phyloP scores from a whole-genome alignment of 2,329 filamentous ascomycete species.

The Aspergillus clavatus region DNA sequence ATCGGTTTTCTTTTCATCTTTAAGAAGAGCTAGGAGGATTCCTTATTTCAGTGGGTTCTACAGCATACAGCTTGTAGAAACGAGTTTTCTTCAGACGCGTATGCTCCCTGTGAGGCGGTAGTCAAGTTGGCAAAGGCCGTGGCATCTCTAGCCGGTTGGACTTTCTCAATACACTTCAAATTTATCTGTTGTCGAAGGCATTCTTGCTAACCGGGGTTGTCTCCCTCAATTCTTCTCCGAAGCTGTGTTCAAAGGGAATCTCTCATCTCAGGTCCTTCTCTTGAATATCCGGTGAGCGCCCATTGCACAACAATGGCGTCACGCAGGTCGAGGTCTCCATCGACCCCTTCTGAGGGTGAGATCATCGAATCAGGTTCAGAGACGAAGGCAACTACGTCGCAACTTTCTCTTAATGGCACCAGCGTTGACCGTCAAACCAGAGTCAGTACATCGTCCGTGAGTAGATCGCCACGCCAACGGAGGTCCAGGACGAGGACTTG shows the following conservation, averaged over 20 bases:
- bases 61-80: background rate
- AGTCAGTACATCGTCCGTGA: slow-evolving; percentile 55
- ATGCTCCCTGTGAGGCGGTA: slow-evolving; percentile 12
- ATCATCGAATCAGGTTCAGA: slow-evolving; percentile 69
- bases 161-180: slow-evolving; percentile 35
- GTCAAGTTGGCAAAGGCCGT: slow-evolving; percentile 22
- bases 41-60: background rate
- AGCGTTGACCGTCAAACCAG: slow-evolving; percentile 91
- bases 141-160: slow-evolving; percentile 40
- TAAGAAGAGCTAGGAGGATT: background rate
- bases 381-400: slow-evolving; percentile 80
- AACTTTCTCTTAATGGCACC: slow-evolving; percentile 68
- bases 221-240: slow-evolving; percentile 14
- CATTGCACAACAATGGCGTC: slow-evolving; percentile 44
- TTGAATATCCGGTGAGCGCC: slow-evolving; percentile 1
- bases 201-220: slow-evolving; percentile 34
- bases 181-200: slow-evolving; percentile 24
- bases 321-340: slow-evolving; percentile 45
- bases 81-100: background rate
- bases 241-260: slow-evolving; percentile 23
- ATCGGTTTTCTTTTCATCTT: background rate
- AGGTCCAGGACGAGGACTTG: slow-evolving; percentile 42
- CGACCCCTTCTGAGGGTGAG: slow-evolving; percentile 81
- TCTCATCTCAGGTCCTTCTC: slow-evolving; percentile 3
- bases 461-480: slow-evolving; percentile 56